Evolutionary conservation across 352 stramenopile genomes (phyloP), one percentile per base, ranked within the genome.

Genomic region (Phytophthora quininea): DNA sequence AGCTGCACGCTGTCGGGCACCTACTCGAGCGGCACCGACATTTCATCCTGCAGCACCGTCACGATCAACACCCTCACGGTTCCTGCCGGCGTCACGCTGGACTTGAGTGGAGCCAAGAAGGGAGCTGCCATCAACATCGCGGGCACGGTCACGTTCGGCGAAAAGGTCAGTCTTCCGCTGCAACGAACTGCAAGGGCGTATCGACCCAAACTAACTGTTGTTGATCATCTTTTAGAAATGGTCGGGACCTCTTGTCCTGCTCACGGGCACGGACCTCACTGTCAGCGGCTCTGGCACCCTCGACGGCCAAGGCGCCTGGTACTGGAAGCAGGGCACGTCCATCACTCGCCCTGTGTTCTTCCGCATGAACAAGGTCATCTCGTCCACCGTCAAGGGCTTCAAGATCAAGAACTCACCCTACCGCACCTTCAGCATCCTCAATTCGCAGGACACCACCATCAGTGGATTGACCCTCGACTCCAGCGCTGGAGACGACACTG

Each of bases 91-190:
- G 35, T 40, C 35, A 40, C 35, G 35, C 35, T 40, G 35, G 35
- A 40, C 35, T 40, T 40, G 35, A 40, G 35, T 1, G 35, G 10
- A 6, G 35, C 10, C 35, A 11, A 6, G 35, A 11, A 40, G 6
- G 35, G 35, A 6, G 35, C 35, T 40, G 10, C 35, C 35, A 40
- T 40, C 35, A 40, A 40, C 35, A 72, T 82, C 71, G 52, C 53
- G 8, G 74, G 74, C 27, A 82, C 74, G 15, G 74, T 64, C 15
- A 79, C 60, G 24, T 79, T 82, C 52, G 74, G 70, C 51, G 62
- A 50, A 14, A 78, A 82, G 59, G 50, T 71, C 27, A 31, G 37
- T 54, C 35, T 40, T 40, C 10, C 35, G 6, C 10, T 11, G 10
- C 35, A 11, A 40, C 35, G 35, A 11, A 6, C 6, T 40, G 6